phyloP scores from a whole-genome alignment of 805 yeast genomes.

The Saccharomycopsis fodiens region DNA sequence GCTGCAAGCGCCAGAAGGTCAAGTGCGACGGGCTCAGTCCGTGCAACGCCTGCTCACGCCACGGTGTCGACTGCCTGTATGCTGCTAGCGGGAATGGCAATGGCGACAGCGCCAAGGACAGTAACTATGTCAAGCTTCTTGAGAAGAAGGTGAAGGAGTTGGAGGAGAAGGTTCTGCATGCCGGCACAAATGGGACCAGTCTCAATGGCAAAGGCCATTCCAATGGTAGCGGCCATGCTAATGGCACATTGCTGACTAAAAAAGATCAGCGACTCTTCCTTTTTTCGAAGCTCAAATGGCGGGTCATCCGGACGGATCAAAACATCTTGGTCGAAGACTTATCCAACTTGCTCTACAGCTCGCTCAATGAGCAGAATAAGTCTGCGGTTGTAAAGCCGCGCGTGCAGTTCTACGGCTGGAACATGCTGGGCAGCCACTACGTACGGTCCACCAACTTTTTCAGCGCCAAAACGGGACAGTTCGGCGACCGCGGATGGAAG shows the following conservation, averaged over 20 bases:
- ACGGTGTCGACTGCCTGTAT: constrained; percentile 28
- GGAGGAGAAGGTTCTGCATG: constrained; percentile 27
- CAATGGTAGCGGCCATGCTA: neutral
- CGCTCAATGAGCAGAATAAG: constrained; percentile 1
- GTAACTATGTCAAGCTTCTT: constrained; percentile 27
- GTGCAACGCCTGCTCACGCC: constrained; percentile 32
- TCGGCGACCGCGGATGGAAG: constrained; percentile 1
- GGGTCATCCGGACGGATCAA: constrained; percentile 10
- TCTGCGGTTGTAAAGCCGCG: constrained; percentile 9
- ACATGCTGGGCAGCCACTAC: constrained; percentile 52
- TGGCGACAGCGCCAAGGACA: neutral
- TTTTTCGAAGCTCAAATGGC: constrained; percentile 10
- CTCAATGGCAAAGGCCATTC: too few relatives aligned
- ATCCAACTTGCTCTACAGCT: constrained; percentile 1
- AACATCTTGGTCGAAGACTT: constrained; percentile 8
- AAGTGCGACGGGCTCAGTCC: constrained; percentile 38
- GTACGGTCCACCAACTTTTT: constrained; percentile 20
- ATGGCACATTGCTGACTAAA: neutral
- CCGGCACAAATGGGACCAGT: neutral
- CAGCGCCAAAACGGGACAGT: neutral
- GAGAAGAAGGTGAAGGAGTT: constrained; percentile 35
- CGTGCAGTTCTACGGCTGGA: constrained; percentile 51
- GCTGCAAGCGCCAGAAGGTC: constrained; percentile 37
- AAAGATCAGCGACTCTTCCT: constrained; percentile 6
- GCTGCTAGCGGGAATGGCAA: neutral